A percentile compares a stretch with the other conserved stretches of the same genome.
Evolutionary conservation across 495 filamentous ascomycete genomes (phyloP).

Genomic region (Neurospora tetraspora): DNA sequence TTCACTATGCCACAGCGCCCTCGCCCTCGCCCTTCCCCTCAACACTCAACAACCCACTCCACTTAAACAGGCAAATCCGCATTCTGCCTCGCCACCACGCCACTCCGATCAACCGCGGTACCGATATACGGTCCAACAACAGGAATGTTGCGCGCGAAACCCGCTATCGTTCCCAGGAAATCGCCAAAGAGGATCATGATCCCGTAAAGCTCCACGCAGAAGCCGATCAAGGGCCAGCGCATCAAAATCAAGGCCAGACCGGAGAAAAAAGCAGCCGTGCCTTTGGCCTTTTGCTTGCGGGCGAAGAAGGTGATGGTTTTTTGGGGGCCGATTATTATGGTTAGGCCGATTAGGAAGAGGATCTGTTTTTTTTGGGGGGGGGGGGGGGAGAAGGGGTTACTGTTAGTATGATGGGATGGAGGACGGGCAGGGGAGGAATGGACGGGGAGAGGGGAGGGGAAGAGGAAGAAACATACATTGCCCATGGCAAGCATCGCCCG

Average conservation of each 20-base stretch:
- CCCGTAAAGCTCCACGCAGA: conserved; percentile 83
- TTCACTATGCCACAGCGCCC: background rate
- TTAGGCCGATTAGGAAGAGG: conserved; percentile 92
- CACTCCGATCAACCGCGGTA: conserved; percentile 50
- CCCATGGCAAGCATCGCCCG: conserved; percentile 63
- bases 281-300: conserved; percentile 81
- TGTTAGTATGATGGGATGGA: background rate
- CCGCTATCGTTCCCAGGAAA: conserved; percentile 83
- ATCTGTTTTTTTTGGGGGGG: conserved; percentile 42
- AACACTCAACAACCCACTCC: background rate
- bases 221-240: conserved; percentile 81
- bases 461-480: conserved; percentile 34
- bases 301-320: conserved; percentile 92
- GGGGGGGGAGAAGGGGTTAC: background rate
- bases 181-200: conserved; percentile 91
- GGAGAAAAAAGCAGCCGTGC: conserved; percentile 78
- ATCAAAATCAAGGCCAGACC: conserved; percentile 65
- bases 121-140: conserved; percentile 79
- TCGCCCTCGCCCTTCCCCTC: background rate
- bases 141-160: conserved; percentile 76
- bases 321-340: conserved; percentile 84
- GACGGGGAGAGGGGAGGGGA: conserved; percentile 28
- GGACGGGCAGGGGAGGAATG: conserved; percentile 51
- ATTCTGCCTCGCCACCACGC: conserved; percentile 53
- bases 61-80: conserved; percentile 63